Percentiles rank a stretch among this genome's conserved stretches.
Conservation (phyloP, 2,329 filamentous ascomycete genomes). For the Penicillium sclerotigenum region DNA sequence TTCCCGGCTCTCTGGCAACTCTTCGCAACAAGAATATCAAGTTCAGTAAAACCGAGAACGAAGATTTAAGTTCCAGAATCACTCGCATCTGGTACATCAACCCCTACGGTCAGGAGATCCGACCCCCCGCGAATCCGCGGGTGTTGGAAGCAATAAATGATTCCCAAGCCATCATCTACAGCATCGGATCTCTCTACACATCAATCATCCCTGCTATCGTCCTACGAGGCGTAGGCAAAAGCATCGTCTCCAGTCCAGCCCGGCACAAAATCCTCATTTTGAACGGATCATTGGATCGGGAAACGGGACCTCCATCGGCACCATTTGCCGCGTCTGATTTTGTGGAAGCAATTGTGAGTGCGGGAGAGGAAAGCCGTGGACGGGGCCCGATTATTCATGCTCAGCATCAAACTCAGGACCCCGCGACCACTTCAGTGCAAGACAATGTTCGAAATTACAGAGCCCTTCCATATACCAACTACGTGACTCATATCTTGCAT, state of each 20-base stretch:
- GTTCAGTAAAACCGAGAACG: constrained; percentile 76
- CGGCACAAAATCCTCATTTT: constrained; percentile 76
- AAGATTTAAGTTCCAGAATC: constrained; percentile 76
- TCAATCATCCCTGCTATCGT: constrained; percentile 81
- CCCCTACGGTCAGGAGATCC: constrained; percentile 94
- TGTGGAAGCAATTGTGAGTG: constrained; percentile 71
- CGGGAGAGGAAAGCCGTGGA: constrained; percentile 66
- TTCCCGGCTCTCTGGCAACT: constrained; percentile 67
- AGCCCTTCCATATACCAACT: constrained; percentile 56
- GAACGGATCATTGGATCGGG: constrained; percentile 79
- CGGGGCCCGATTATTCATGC: constrained; percentile 22
- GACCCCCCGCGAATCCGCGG: constrained; percentile 75
- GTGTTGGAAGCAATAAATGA: constrained; percentile 66
- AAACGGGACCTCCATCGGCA: constrained; percentile 67
- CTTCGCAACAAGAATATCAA: constrained; percentile 76
- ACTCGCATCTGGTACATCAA: constrained; percentile 94
- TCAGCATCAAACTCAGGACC: not conserved
- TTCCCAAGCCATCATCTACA: constrained; percentile 74
- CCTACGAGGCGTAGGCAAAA: constrained; percentile 69
- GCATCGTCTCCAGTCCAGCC: constrained; percentile 52
- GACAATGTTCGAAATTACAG: constrained; percentile 6
- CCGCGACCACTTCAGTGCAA: constrained; percentile 9
- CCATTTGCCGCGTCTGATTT: constrained; percentile 78
- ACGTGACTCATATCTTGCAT: constrained; percentile 82
- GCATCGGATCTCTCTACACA: constrained; percentile 91